phyloP scores from a whole-genome alignment of 257 asterid species.

The Solanum corneliomulleri region DNA sequence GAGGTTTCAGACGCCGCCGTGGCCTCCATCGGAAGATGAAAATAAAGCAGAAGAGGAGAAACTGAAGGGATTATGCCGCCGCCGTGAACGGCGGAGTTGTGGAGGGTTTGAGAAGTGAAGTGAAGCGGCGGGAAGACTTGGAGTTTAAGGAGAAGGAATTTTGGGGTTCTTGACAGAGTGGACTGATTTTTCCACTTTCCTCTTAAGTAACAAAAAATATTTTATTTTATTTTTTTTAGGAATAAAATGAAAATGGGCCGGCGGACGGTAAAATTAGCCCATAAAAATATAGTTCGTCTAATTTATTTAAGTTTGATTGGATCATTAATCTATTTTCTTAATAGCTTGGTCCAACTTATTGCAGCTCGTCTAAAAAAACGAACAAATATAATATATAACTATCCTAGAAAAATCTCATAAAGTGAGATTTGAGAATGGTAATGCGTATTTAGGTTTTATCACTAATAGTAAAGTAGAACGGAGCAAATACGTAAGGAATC shows the following conservation, averaged over 20 bases:
- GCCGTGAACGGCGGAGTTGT: slow-evolving; percentile 26
- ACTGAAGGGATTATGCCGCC: slow-evolving; percentile 3
- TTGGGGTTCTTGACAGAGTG: neutral
- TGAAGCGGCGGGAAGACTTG: slow-evolving; percentile 12
- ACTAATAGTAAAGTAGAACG: too few species aligned
- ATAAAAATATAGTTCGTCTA: neutral
- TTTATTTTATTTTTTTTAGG: neutral
- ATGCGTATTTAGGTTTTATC: neutral
- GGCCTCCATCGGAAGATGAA: neutral
- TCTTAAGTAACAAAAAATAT: neutral
- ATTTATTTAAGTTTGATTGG: neutral
- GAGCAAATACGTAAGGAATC: neutral
- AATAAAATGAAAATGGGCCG: neutral
- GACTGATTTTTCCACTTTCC: neutral
- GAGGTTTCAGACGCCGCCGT: slow-evolving; percentile 29
- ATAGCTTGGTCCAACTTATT: neutral
- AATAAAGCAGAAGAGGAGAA: neutral
- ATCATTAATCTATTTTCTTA: neutral
- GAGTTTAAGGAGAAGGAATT: neutral
- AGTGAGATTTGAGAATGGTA: neutral
- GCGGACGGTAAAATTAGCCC: neutral
- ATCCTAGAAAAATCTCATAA: neutral
- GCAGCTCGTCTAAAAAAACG: neutral
- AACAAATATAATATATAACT: neutral
- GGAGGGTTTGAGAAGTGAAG: neutral